These are phyloP conservation scores for Lophiotrema nucula DNA, from an alignment of 495 filamentous ascomycete genomes.

Conservation along the genomic window DNA sequence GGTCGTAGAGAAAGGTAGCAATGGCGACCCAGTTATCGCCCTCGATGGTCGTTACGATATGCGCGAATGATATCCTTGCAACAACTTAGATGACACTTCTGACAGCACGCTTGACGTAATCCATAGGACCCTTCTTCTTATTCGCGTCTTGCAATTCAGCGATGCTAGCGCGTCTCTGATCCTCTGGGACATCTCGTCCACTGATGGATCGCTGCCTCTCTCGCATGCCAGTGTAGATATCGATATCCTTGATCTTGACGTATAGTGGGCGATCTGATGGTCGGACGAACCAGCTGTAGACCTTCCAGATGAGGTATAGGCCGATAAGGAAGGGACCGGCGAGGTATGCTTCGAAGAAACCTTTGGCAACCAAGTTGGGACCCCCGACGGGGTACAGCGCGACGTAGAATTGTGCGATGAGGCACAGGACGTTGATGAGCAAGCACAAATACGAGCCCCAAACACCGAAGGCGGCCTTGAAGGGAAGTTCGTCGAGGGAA, in stretches of 20 bases:
- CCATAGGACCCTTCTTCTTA: constrained; percentile 8
- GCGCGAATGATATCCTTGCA: not conserved
- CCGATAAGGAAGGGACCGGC: constrained; percentile 30
- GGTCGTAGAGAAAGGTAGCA: constrained; percentile 4
- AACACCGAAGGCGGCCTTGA: constrained; percentile 25
- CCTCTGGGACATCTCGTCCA: constrained; percentile 12
- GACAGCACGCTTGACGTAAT: not conserved
- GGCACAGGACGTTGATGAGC: constrained; percentile 22
- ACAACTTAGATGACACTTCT: constrained; percentile 11
- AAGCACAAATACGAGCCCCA: constrained; percentile 20
- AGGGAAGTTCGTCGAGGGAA: constrained; percentile 23
- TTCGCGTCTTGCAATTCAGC: not conserved
- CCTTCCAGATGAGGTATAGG: constrained; percentile 34
- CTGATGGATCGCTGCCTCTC: constrained; percentile 16
- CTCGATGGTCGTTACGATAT: not conserved
- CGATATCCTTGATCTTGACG: constrained; percentile 31
- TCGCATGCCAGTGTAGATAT: constrained; percentile 34
- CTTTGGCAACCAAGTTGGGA: constrained; percentile 21
- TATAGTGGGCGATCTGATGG: constrained; percentile 18
- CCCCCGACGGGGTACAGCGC: constrained; percentile 33
- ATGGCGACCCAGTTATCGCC: constrained; percentile 5
- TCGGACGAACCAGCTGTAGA: constrained; percentile 17
- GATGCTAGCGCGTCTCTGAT: constrained; percentile 7
- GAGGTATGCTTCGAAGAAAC: constrained; percentile 36
- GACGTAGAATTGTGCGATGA: constrained; percentile 31